Conservation (phyloP, 2,329 filamentous ascomycete species). For the Aureobasidium sp. region DNA sequence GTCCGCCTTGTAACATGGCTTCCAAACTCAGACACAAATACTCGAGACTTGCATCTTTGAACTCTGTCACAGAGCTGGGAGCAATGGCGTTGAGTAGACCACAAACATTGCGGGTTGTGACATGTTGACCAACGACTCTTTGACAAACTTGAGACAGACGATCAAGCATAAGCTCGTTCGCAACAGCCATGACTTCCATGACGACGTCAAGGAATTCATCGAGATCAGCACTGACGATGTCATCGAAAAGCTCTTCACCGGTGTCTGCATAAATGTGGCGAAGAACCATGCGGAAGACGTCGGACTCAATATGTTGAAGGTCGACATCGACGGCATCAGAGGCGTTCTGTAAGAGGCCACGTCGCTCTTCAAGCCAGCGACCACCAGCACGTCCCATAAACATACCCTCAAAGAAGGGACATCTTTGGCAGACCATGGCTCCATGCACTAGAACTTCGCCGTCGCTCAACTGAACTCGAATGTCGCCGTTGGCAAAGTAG, state of each 20-base stretch:
- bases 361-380: slow-evolving; percentile 81
- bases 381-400: slow-evolving; percentile 91
- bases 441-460: slow-evolving; percentile 78
- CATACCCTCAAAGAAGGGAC: slow-evolving; percentile 91
- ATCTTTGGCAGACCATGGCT: slow-evolving; percentile 80
- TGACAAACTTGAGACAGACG: slow-evolving; percentile 92
- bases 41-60: slow-evolving; percentile 89
- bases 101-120: slow-evolving; percentile 88
- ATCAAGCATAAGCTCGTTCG: slow-evolving; percentile 97
- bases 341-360: slow-evolving; percentile 50
- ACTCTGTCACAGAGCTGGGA: slow-evolving; percentile 82
- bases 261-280: slow-evolving; percentile 86
- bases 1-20: slow-evolving; percentile 91
- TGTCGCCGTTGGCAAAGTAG: slow-evolving; percentile 85
- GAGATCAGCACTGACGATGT: slow-evolving; percentile 73
- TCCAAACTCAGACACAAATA: slow-evolving; percentile 95
- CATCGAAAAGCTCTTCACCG: slow-evolving; percentile 83
- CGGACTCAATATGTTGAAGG: slow-evolving; percentile 79
- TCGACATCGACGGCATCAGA: slow-evolving; percentile 73
- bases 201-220: slow-evolving; percentile 90
- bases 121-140: slow-evolving; percentile 80
- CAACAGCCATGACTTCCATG: slow-evolving; percentile 88
- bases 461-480: slow-evolving; percentile 80
- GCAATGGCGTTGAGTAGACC: slow-evolving; percentile 87
- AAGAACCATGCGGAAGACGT: slow-evolving; percentile 82